Percentiles rank a stretch among this genome's conserved stretches.
These are phyloP conservation scores for Nidula microcarpa DNA, from an alignment of 768 basidiomycete species.

Conservation along the genomic window DNA sequence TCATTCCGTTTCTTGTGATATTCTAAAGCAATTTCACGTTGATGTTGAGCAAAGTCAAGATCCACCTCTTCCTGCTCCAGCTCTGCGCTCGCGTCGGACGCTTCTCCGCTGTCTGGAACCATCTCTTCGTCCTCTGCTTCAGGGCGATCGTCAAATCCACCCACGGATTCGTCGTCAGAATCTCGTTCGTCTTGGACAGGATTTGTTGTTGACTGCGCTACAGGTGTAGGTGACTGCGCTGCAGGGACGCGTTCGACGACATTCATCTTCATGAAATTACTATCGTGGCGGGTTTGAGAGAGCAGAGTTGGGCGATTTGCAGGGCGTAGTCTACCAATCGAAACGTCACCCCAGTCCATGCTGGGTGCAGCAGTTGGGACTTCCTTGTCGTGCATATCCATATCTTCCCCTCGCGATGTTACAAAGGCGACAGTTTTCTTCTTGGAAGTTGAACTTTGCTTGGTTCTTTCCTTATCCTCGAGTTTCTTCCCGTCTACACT, in stretches of 20 bases:
- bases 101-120: conserved; percentile 19
- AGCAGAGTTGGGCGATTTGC: conserved; percentile 31
- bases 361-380: conserved; percentile 8
- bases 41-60: conserved; percentile 60
- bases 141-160: too few relatives aligned
- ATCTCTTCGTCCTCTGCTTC: conserved; percentile 17
- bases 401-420: conserved; percentile 25
- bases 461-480: conserved; percentile 13
- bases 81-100: conserved; percentile 27
- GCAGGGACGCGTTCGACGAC: conserved; percentile 64
- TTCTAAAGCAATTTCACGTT: conserved; percentile 71
- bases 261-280: conserved; percentile 58
- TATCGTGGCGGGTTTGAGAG: conserved; percentile 27
- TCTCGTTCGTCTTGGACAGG: conserved; percentile 31
- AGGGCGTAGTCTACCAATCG: conserved; percentile 43
- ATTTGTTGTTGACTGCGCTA: conserved; percentile 12
- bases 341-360: conserved; percentile 52
- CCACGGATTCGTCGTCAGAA: conserved; percentile 70
- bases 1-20: conserved; percentile 61
- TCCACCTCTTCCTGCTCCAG: conserved; percentile 49
- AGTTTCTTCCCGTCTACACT: conserved; percentile 23
- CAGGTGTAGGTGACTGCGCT: conserved; percentile 12
- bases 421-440: conserved; percentile 71
- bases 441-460: conserved; percentile 22
- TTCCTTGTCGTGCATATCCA: conserved; percentile 14